A percentile compares a stretch with the other conserved stretches of the same genome.
These are phyloP conservation scores for Xenoacremonium recifei DNA, from an alignment of 2,329 filamentous ascomycete genomes.

Conservation along the genomic window DNA sequence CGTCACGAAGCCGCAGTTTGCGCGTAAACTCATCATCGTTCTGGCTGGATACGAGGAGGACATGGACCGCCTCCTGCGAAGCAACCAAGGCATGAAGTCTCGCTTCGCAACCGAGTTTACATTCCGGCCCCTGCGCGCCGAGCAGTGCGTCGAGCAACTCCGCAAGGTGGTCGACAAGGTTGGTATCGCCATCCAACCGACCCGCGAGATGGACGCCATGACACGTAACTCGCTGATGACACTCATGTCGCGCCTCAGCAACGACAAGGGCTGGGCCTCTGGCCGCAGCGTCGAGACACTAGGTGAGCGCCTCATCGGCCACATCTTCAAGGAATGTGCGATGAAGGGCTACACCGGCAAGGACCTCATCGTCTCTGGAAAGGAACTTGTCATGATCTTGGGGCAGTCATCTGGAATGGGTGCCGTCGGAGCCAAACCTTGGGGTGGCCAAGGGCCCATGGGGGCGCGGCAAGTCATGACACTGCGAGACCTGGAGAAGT, in stretches of 20 bases:
- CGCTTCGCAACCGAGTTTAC: constrained; percentile 61
- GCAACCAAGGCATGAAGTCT: constrained; percentile 61
- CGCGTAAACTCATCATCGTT: constrained; percentile 61
- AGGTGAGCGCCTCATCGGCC: constrained; percentile 48
- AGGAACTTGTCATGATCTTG: constrained; percentile 28
- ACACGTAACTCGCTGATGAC: constrained; percentile 27
- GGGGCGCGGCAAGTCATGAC: constrained; percentile 32
- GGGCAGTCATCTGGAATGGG: constrained; percentile 26
- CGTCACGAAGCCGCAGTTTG: constrained; percentile 53
- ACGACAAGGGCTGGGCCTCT: constrained; percentile 56
- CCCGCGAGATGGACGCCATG: constrained; percentile 19
- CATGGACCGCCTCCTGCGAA: constrained; percentile 60
- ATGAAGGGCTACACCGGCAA: constrained; percentile 29
- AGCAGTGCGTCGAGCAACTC: constrained; percentile 48
- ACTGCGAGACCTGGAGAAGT: constrained; percentile 29
- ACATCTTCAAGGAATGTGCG: constrained; percentile 34
- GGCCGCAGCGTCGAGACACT: constrained; percentile 60
- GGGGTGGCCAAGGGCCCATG: constrained; percentile 26
- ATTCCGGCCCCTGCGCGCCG: constrained; percentile 49
- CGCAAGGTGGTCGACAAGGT: constrained; percentile 29
- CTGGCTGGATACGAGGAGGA: constrained; percentile 66
- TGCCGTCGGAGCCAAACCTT: constrained; percentile 20
- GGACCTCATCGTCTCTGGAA: constrained; percentile 25
- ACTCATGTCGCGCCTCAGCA: constrained; percentile 41
- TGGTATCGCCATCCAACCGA: constrained; percentile 28